phyloP scores from a whole-genome alignment of 192 early-diverging fungal genomes.

The Coemansia aciculifera region DNA sequence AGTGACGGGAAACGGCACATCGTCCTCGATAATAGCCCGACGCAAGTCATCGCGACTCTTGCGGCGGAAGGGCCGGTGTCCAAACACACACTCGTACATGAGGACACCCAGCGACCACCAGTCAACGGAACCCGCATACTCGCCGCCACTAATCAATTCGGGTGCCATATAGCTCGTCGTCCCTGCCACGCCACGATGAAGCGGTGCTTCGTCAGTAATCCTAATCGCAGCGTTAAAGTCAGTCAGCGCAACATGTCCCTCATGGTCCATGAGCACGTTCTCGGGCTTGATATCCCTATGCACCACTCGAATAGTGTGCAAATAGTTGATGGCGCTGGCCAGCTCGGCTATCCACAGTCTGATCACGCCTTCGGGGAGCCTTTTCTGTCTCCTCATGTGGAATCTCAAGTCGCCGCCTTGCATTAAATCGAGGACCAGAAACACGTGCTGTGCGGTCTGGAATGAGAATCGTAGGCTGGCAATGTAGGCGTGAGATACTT shows the following conservation, averaged over 20 bases:
- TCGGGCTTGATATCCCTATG: conserved; percentile 89
- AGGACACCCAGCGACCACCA: conserved; percentile 92
- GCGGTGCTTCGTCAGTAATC: conserved; percentile 49
- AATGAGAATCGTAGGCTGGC: conserved; percentile 89
- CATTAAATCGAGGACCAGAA: conserved; percentile 90
- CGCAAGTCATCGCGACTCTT: conserved; percentile 3
- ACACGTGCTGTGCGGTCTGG: conserved; percentile 88
- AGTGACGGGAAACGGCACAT: conserved; percentile 56
- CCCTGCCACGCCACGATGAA: neutral
- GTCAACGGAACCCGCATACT: conserved; percentile 77
- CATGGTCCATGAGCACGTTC: conserved; percentile 69
- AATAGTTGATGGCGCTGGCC: conserved; percentile 74
- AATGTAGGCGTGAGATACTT: conserved; percentile 76
- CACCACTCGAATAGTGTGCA: conserved; percentile 77
- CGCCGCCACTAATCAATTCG: conserved; percentile 57
- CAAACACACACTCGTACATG: conserved; percentile 84
- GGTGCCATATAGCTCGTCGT: conserved; percentile 86
- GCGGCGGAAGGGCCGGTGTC: conserved; percentile 61
- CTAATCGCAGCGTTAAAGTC: conserved; percentile 90
- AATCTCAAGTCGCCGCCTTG: conserved; percentile 84
- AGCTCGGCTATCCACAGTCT: conserved; percentile 86
- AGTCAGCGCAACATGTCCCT: conserved; percentile 82
- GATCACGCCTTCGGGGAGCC: conserved; percentile 70
- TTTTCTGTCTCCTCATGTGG: conserved; percentile 45
- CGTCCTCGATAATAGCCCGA: conserved; percentile 52